Conservation (phyloP, 2,329 filamentous ascomycete species). For the Fusarium equiseti region DNA sequence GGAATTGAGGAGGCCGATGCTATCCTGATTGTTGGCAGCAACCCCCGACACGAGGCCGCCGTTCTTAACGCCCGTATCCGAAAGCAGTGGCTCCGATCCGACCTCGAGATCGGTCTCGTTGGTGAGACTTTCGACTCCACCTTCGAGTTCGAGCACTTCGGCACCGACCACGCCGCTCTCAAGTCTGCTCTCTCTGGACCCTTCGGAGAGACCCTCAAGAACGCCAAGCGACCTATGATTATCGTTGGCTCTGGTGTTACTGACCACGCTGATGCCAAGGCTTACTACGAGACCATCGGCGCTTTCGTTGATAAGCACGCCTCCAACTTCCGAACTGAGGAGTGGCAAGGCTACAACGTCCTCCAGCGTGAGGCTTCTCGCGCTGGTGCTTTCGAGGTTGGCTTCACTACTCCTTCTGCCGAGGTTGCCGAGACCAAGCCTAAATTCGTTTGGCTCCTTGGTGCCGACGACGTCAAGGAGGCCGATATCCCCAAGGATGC, state of each 20-base stretch:
- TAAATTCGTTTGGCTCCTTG: slow-evolving; percentile 97
- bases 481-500: slow-evolving; percentile 93
- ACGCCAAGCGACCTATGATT: slow-evolving; percentile 95
- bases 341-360: slow-evolving; percentile 98
- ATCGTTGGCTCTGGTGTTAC: slow-evolving; percentile 92
- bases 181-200: slow-evolving; percentile 87
- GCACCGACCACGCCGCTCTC: slow-evolving; percentile 80
- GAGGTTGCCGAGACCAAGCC: slow-evolving; percentile 86
- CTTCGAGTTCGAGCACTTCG: slow-evolving; percentile 94
- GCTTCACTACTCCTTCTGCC: slow-evolving; percentile 87
- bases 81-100: slow-evolving; percentile 97
- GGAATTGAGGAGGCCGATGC: slow-evolving; percentile 94
- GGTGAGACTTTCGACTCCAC: slow-evolving; percentile 93
- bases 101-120: slow-evolving; percentile 91
- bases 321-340: slow-evolving; percentile 84
- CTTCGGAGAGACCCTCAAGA: slow-evolving; percentile 92
- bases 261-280: slow-evolving; percentile 91
- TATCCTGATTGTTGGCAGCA: slow-evolving; percentile 93
- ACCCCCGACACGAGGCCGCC: slow-evolving; percentile 94
- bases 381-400: slow-evolving; percentile 93
- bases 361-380: slow-evolving; percentile 94
- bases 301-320: slow-evolving; percentile 94
- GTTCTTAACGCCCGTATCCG: slow-evolving; percentile 96
- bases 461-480: slow-evolving; percentile 89
- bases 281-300: slow-evolving; percentile 92